Conservation (phyloP, 805 yeast species). For the Lipomyces mesembrius region DNA sequence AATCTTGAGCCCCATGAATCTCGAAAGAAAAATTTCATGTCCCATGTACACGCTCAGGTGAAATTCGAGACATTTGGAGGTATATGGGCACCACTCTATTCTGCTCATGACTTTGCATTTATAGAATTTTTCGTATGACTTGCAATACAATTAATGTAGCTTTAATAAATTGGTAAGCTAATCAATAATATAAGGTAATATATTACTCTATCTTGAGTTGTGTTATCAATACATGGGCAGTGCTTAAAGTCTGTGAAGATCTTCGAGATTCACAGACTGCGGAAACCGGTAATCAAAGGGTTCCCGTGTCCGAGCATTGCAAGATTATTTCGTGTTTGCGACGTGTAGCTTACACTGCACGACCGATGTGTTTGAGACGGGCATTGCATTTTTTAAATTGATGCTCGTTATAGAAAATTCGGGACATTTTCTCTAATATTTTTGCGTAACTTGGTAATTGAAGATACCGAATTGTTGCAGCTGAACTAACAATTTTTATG, state of each 20-base stretch:
- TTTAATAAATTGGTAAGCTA: no score
- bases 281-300: background rate
- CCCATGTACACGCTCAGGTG: no score
- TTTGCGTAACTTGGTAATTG: background rate
- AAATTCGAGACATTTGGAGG: no score
- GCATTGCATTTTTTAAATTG: constrained; percentile 9
- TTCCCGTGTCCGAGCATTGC: background rate
- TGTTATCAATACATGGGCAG: background rate
- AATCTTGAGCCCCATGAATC: no score
- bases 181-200: background rate
- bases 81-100: no score
- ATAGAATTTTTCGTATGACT: no score
- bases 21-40: no score
- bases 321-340: constrained; percentile 5
- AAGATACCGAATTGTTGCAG: background rate
- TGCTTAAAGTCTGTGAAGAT: background rate
- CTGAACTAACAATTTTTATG: background rate
- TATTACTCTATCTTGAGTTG: background rate
- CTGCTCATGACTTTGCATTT: no score
- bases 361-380: constrained; percentile 32
- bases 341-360: constrained; percentile 17
- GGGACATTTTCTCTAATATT: constrained; percentile 22
- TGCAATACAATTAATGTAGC: no score
- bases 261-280: background rate
- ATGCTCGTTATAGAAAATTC: constrained; percentile 33